phyloP scores from a whole-genome alignment of 768 basidiomycete genomes.

The Porpolomopsis calyptriformis region DNA sequence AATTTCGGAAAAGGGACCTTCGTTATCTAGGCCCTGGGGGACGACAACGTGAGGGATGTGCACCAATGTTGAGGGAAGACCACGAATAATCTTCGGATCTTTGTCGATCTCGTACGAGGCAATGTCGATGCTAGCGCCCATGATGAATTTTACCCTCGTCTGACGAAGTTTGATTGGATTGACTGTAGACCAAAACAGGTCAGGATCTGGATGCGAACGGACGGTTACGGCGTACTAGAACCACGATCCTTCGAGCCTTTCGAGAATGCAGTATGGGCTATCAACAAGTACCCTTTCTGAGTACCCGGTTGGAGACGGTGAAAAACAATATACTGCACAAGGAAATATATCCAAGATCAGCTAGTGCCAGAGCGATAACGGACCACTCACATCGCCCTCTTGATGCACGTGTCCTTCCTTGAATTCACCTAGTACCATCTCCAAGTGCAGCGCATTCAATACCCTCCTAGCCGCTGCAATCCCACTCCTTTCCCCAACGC shows the following conservation, averaged over 20 bases:
- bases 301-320: conserved; percentile 86
- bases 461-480: conserved; percentile 55
- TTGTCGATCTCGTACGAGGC: conserved; percentile 43
- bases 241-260: conserved; percentile 76
- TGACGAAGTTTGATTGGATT: conserved; percentile 74
- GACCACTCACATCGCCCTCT: conserved; percentile 74
- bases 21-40: conserved; percentile 51
- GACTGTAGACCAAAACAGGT: conserved; percentile 35
- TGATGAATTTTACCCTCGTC: conserved; percentile 69
- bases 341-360: background rate
- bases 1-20: conserved; percentile 69
- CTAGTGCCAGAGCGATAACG: background rate
- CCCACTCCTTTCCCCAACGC: conserved; percentile 43
- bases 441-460: conserved; percentile 78
- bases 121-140: conserved; percentile 68
- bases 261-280: conserved; percentile 88
- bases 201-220: background rate
- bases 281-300: conserved; percentile 84
- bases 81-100: conserved; percentile 47
- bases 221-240: conserved; percentile 40
- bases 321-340: conserved; percentile 74
- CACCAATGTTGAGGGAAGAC: conserved; percentile 59
- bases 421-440: conserved; percentile 82
- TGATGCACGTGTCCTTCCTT: conserved; percentile 95
- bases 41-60: conserved; percentile 51